Conservation (phyloP, 2,329 filamentous ascomycete species). For the Aspergillus pseudoviridinutans region DNA sequence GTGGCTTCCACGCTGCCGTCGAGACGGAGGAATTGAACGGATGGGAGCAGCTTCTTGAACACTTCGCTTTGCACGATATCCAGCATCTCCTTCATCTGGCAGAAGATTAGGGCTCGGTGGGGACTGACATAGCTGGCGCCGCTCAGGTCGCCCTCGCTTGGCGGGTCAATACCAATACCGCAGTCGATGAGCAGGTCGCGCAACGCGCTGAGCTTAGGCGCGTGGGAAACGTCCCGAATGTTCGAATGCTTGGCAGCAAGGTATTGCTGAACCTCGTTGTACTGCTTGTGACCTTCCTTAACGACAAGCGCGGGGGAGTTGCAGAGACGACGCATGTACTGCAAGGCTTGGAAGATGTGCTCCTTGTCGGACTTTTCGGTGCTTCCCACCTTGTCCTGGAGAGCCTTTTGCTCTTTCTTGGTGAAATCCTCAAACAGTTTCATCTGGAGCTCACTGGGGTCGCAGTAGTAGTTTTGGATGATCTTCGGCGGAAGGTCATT, state of each 20-base stretch:
- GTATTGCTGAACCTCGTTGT: constrained; percentile 79
- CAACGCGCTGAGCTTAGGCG: constrained; percentile 86
- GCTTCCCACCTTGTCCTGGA: constrained; percentile 76
- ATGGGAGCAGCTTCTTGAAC: constrained; percentile 82
- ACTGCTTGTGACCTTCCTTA: constrained; percentile 88
- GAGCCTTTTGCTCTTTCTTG: constrained; percentile 84
- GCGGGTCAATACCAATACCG: constrained; percentile 77
- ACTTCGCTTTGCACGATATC: constrained; percentile 98
- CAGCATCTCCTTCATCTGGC: constrained; percentile 99
- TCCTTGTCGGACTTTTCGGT: constrained; percentile 92
- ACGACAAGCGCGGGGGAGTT: constrained; percentile 96
- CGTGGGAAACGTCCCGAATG: constrained; percentile 80
- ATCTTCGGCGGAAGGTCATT: constrained; percentile 98
- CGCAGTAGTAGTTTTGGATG: constrained; percentile 98
- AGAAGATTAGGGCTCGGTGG: constrained; percentile 94
- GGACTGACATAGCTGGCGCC: constrained; percentile 81
- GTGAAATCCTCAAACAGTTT: constrained; percentile 96
- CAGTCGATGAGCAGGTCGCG: constrained; percentile 96
- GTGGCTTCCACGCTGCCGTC: constrained; percentile 91
- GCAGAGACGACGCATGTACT: constrained; percentile 99
- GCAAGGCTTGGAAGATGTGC: constrained; percentile 97
- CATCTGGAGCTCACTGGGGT: constrained; percentile 89
- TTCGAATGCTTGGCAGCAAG: constrained; percentile 74
- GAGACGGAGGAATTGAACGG: constrained; percentile 87
- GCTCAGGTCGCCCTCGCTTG: constrained; percentile 51